phyloP scores from a whole-genome alignment of 345 rosid species.

The Sonneratia alba region DNA sequence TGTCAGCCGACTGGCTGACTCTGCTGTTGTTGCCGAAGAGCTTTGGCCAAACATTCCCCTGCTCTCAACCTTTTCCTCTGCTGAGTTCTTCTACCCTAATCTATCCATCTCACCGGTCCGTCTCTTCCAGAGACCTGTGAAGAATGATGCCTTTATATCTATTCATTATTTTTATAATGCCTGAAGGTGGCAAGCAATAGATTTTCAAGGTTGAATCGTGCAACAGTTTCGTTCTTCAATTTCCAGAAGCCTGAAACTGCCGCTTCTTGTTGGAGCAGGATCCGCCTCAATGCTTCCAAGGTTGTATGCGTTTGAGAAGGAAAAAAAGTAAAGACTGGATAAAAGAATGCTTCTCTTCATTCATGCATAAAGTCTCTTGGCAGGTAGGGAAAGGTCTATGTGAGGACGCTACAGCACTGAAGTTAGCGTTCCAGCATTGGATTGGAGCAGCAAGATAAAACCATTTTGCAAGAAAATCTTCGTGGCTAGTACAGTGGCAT shows the following conservation, averaged over 20 bases:
- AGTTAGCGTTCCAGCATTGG: constrained; percentile 90
- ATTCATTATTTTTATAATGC: not conserved
- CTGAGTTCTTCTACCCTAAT: no score
- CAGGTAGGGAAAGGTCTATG: constrained; percentile 65
- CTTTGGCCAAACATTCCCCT: constrained; percentile 36
- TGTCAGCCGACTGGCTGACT: constrained; percentile 77
- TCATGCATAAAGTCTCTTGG: not conserved
- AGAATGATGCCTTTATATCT: not conserved
- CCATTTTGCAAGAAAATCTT: not conserved
- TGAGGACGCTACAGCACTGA: constrained; percentile 53
- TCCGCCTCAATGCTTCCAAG: constrained; percentile 67
- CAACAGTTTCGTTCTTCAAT: constrained; percentile 76
- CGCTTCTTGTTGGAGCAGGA: constrained; percentile 67
- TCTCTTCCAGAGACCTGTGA: not conserved
- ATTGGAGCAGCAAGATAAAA: constrained; percentile 36
- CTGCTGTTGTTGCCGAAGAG: constrained; percentile 84
- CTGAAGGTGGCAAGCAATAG: constrained; percentile 77
- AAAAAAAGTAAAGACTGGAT: no score
- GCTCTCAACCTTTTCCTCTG: no score
- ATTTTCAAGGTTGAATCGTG: constrained; percentile 66
- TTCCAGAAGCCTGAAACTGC: constrained; percentile 57
- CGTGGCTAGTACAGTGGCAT: no score
- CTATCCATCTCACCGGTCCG: not conserved
- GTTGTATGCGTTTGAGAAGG: constrained; percentile 16
- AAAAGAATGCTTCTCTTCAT: not conserved